A percentile compares a stretch with the other conserved stretches of the same genome.
Conservation (phyloP, 2,329 filamentous ascomycete genomes). For the Aspergillus caelatus region DNA sequence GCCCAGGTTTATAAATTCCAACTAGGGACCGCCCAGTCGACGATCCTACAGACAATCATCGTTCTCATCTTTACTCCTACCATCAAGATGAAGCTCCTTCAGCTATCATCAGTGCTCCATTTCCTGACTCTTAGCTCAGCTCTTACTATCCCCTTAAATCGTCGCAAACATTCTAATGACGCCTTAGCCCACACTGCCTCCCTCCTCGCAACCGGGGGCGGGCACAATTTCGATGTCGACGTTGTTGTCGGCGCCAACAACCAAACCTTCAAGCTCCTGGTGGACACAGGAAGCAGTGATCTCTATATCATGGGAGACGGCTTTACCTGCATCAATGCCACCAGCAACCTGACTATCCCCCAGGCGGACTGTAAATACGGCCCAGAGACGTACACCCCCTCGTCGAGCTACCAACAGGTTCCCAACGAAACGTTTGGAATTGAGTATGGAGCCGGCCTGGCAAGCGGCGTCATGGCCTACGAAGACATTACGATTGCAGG, state of each 20-base stretch:
- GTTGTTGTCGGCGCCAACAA: slow-evolving; percentile 26
- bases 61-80: background rate
- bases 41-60: background rate
- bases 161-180: background rate
- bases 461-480: slow-evolving; percentile 26
- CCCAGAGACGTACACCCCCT: slow-evolving; percentile 27
- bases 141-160: background rate
- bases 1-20: no score
- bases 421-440: slow-evolving; percentile 25
- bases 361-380: slow-evolving; percentile 23
- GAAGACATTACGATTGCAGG: slow-evolving; percentile 28
- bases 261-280: slow-evolving; percentile 39
- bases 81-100: background rate
- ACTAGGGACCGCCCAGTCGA: background rate
- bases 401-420: slow-evolving; percentile 21
- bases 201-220: slow-evolving; percentile 19
- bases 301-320: slow-evolving; percentile 46
- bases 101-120: background rate
- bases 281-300: slow-evolving; percentile 54
- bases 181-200: background rate
- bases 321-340: slow-evolving; percentile 38
- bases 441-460: slow-evolving; percentile 28
- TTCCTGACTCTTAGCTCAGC: background rate
- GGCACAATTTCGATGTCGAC: slow-evolving; percentile 24
- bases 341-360: slow-evolving; percentile 4